Conservation (phyloP, 768 basidiomycete species). For the Hysterangium stoloniferum region DNA sequence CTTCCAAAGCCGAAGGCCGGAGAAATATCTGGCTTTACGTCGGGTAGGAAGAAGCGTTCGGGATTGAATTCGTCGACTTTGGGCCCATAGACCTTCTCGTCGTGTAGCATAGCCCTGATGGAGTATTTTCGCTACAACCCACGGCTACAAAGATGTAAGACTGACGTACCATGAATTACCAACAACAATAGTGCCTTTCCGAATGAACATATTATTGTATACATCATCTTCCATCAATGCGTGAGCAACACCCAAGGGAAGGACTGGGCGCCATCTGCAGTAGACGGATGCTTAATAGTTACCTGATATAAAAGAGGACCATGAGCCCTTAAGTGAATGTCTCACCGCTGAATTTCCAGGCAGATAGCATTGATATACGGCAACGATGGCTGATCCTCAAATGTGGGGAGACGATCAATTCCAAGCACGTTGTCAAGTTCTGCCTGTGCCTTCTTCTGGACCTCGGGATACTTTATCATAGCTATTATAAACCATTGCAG, state of each 20-base stretch:
- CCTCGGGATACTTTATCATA: conserved; percentile 25
- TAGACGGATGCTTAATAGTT: not conserved
- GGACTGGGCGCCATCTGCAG: conserved; percentile 19
- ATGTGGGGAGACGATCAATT: conserved; percentile 18
- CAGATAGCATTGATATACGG: conserved; percentile 24
- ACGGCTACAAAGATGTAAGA: not conserved
- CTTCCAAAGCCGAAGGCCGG: conserved; percentile 3
- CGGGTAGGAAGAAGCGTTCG: conserved; percentile 20
- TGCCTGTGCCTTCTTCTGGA: conserved; percentile 26
- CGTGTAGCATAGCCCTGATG: conserved; percentile 26
- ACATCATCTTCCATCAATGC: conserved; percentile 33
- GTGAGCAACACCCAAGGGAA: conserved; percentile 14
- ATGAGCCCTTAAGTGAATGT: no score
- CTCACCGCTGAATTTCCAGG: conserved; percentile 18
- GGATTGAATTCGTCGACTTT: conserved; percentile 24
- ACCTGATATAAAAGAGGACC: no score
- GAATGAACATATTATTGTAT: conserved; percentile 38
- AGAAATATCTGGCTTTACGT: not conserved
- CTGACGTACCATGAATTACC: conserved; percentile 11
- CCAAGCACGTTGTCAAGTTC: conserved; percentile 25
- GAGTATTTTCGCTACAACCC: not conserved
- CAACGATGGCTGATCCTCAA: conserved; percentile 21
- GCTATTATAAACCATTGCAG: conserved; percentile 23
- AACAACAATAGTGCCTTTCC: conserved; percentile 28
- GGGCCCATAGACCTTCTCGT: conserved; percentile 22